Conservation (phyloP, 306 rosid genomes). For the Medicago truncatula region DNA sequence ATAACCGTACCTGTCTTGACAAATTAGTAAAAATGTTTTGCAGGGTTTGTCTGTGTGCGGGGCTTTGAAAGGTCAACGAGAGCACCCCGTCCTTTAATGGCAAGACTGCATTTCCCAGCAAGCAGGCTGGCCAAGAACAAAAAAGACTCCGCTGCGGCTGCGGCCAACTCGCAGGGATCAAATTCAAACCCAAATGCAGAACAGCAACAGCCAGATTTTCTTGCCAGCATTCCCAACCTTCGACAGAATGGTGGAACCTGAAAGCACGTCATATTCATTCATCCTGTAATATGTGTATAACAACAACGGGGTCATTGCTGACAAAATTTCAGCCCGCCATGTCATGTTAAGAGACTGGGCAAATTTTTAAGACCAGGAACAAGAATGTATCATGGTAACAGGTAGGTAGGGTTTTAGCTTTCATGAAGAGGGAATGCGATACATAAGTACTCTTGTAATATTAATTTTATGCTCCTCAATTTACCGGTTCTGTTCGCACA, state of each 20-base stretch:
- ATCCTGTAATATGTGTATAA: constrained; percentile 21
- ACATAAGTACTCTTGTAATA: constrained; percentile 6
- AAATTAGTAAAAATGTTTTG: constrained; percentile 37
- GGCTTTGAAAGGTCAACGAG: constrained; percentile 71
- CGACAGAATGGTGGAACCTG: constrained; percentile 16
- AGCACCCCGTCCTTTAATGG: constrained; percentile 82
- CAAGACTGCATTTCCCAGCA: constrained; percentile 78
- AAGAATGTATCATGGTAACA: constrained; percentile 6
- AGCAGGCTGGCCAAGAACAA: constrained; percentile 65
- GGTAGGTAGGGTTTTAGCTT: constrained; percentile 22
- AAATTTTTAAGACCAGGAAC: constrained; percentile 36
- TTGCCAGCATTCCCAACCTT: constrained; percentile 33
- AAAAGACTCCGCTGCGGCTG: constrained; percentile 5
- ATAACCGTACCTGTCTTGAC: constrained; percentile 31
- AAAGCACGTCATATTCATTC: constrained; percentile 5
- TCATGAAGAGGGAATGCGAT: constrained; percentile 11
- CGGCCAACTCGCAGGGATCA: constrained; percentile 20
- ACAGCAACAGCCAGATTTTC: constrained; percentile 30
- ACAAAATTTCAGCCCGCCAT: constrained; percentile 6
- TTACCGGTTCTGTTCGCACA: neutral
- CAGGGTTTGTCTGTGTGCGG: constrained; percentile 91
- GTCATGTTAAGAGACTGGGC: constrained; percentile 27
- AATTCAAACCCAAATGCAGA: constrained; percentile 27
- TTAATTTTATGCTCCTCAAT: constrained; percentile 25
- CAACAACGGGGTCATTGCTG: constrained; percentile 25